Evolutionary conservation across 2,329 filamentous ascomycete genomes (phyloP).

Genomic region (Colletotrichum ledebouriae): DNA sequence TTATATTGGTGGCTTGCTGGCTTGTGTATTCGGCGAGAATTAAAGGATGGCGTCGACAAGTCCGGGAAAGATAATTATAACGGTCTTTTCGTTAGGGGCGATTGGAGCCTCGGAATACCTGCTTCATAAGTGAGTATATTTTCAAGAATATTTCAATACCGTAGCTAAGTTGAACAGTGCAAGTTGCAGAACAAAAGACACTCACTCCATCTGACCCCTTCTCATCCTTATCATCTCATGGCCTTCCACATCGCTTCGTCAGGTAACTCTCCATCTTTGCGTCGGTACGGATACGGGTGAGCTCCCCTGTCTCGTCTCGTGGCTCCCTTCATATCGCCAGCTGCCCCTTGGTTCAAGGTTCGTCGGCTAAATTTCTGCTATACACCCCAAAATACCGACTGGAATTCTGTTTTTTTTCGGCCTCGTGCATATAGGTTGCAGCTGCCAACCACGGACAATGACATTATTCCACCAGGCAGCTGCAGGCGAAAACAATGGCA

Average conservation of each 20-base stretch:
- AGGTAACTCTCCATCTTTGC: no score
- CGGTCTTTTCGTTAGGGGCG: neutral
- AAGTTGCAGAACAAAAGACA: no score
- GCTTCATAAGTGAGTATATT: neutral
- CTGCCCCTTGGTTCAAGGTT: neutral
- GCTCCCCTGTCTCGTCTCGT: neutral
- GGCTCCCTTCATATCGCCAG: constrained; percentile 20
- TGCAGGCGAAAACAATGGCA: neutral
- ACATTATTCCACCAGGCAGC: constrained; percentile 1
- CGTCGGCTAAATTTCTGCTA: constrained; percentile 17
- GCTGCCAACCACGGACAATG: constrained; percentile 21
- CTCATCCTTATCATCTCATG: no score
- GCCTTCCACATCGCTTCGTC: no score
- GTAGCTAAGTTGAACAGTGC: no score
- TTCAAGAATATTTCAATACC: no score
- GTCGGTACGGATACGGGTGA: neutral
- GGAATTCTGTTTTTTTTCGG: neutral
- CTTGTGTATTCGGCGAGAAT: no score
- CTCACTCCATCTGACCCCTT: no score
- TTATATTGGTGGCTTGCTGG: neutral
- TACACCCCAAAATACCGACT: neutral
- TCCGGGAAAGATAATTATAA: constrained; percentile 11
- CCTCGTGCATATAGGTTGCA: constrained; percentile 7
- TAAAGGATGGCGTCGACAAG: neutral
- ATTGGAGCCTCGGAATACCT: no score